Percentiles rank a stretch among this genome's conserved stretches.
These are phyloP conservation scores for Pichia kluyveri DNA, from an alignment of 805 yeast species.

Conservation along the genomic window DNA sequence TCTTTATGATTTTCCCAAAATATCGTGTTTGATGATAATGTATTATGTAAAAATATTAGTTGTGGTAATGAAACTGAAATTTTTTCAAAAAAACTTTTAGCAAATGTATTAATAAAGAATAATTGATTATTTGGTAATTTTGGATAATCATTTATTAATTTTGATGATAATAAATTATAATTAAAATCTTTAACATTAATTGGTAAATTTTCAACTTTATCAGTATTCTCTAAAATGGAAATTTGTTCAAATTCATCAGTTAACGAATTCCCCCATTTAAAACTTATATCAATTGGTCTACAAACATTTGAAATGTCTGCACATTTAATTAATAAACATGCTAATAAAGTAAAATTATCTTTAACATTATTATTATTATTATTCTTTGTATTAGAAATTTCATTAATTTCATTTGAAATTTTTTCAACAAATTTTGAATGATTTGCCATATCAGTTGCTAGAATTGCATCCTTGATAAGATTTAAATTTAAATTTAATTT, in stretches of 20 bases:
- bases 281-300: slow-evolving; percentile 63
- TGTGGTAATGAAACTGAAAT: slow-evolving; percentile 55
- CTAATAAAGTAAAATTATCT: slow-evolving; percentile 32
- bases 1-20: slow-evolving; percentile 39
- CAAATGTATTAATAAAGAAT: slow-evolving; percentile 77
- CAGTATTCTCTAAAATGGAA: slow-evolving; percentile 35
- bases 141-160: slow-evolving; percentile 28
- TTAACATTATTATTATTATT: slow-evolving; percentile 19
- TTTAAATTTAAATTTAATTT: not conserved
- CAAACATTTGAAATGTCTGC: slow-evolving; percentile 95
- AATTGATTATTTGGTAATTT: slow-evolving; percentile 67
- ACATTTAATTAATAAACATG: slow-evolving; percentile 74
- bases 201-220: not conserved
- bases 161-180: slow-evolving; percentile 7
- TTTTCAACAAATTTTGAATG: slow-evolving; percentile 64
- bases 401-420: slow-evolving; percentile 24
- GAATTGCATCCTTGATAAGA: slow-evolving; percentile 28
- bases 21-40: slow-evolving; percentile 42
- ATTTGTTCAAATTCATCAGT: slow-evolving; percentile 72
- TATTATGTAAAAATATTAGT: slow-evolving; percentile 44
- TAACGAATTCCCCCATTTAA: slow-evolving; percentile 81
- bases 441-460: slow-evolving; percentile 89
- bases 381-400: no score
- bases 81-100: slow-evolving; percentile 62
- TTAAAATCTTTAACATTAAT: slow-evolving; percentile 2